Conservation (phyloP, 2,329 filamentous ascomycete genomes). For the Biscogniauxia mediterranea region DNA sequence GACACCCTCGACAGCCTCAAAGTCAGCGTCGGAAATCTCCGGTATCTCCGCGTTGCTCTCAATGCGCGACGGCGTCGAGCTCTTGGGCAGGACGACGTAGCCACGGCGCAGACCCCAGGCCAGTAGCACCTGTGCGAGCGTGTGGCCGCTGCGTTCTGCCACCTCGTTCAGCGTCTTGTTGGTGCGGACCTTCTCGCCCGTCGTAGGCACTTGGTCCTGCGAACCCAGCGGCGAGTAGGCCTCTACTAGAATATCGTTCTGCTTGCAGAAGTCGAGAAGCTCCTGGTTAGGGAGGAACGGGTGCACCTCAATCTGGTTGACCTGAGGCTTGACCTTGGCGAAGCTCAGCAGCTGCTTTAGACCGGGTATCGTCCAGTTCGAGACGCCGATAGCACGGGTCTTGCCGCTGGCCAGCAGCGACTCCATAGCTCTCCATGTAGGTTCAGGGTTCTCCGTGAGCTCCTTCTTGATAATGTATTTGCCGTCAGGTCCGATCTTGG, state of each 20-base stretch:
- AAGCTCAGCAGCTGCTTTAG: constrained; percentile 40
- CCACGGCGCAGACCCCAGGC: constrained; percentile 66
- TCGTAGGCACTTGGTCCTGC: constrained; percentile 67
- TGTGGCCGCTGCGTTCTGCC: constrained; percentile 55
- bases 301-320: constrained; percentile 48
- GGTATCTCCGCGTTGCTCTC: constrained; percentile 62
- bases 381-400: constrained; percentile 42
- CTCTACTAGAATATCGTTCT: constrained; percentile 49
- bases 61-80: constrained; percentile 63
- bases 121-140: constrained; percentile 60
- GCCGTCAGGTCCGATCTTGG: constrained; percentile 45
- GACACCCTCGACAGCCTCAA: constrained; percentile 61
- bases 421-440: constrained; percentile 63
- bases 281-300: constrained; percentile 47
- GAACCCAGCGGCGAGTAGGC: constrained; percentile 58
- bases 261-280: constrained; percentile 52
- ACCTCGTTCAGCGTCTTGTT: constrained; percentile 59
- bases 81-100: constrained; percentile 69
- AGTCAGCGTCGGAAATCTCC: constrained; percentile 54
- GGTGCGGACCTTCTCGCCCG: constrained; percentile 63
- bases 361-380: constrained; percentile 43
- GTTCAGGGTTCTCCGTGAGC: constrained; percentile 64
- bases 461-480: constrained; percentile 53
- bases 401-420: constrained; percentile 32
- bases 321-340: constrained; percentile 39